Base-by-base conservation (phyloP, 2,329 filamentous ascomycete species). In the Scortechinia acanthostroma region DNA sequence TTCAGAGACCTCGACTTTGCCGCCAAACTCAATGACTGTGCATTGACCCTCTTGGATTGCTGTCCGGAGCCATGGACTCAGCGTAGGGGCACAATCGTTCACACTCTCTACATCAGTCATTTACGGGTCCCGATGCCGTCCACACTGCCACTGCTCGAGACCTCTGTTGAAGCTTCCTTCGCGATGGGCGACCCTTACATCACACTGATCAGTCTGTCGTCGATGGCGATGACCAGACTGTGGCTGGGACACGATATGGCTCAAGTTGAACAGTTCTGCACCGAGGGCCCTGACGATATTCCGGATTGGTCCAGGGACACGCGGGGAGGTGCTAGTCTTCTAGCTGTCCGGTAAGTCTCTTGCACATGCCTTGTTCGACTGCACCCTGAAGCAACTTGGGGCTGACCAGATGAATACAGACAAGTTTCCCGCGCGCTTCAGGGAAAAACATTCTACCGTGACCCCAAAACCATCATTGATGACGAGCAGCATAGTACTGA, bases 91-190 rank as follows among this genome's bases (percentile, higher is more conserved):
- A 68, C 73, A 33, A 76, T 77, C 1, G 59, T 80, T 19, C 72
- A 77, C 46, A 69, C 72, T n/a, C 58, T 80, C 5, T 82, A 81
- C 55, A 60, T 82, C n/a, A 76, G 74, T n/a, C 78, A 83, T 53
- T 55, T 83, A 20, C 66, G 73, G 47, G 62, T 66, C 10, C 73
- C 76, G 2, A 58, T 81, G 42, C 55, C 62, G 13, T 67, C 73
- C 25, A 67, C 74, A 17, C 63, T 82, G 15, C 67, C 70, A 2
- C 58, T 65, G 3, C 64, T 83, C 4, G 74, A 77, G 49, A 59
- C 60, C 40, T 76, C 75, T 1, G 64, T 81, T 50, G 76, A 82
- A 44, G 66, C 71, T 4, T 72, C 75, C 1, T 65, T 77, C n/a
- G 60, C 67, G 2, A 72, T 76, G 15, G 78, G 77, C 2, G 79